Base-by-base conservation (phyloP, 306 rosid species). In the Acacia crassicarpa region DNA sequence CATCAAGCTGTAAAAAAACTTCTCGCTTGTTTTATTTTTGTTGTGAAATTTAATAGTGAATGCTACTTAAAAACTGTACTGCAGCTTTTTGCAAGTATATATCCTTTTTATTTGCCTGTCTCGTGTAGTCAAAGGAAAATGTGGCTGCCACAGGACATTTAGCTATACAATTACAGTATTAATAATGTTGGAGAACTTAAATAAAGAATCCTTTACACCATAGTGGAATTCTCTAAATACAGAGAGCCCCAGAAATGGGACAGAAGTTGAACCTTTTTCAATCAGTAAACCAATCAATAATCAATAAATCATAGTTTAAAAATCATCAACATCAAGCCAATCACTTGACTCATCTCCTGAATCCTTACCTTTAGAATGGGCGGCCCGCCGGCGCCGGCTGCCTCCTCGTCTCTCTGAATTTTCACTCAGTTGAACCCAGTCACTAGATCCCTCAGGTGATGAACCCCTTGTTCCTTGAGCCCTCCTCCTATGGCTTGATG, bases 301-400 rank as follows among this genome's bases (percentile, higher is more conserved):
- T 44, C 41, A 53, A 53, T 76, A 38, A 46, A 70, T 62, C 82
- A 5, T 93, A 89, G 73, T 87, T 90, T 90, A 85, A 77, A 91
- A 89, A 27, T 86, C 92, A 80, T 95, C 97, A 81, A 95, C 90
- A 43, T 80, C 72, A 68, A 88, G 93, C 99, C 99, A 95, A 81
- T 91, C 99, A 87, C 70, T 95, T 59, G 97, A 93, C 78, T 91
- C 99, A 22, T 92, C 96, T 90, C 88, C 97, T 13, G 93, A 91
- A 69, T 95, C 93, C 89, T 80, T 93, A 76, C 89, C 92, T 74
- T 78, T 89, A 23, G 83, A 78, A 80, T 38, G 81, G 20, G 82
- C 53, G 12, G 80, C 54, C 67, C 71, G 89, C 71, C 76, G 89
- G 67, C 67, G 80, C 79, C 75, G 23, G 25, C 62, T 81, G 72